phyloP scores from a whole-genome alignment of 345 rosid species.

The Citrus sinensis region DVS_A1.0 CM039163.1:2336001-2336500 shows the following conservation, averaged over 20 bases:
- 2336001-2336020: conserved; percentile 35
- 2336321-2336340: conserved; percentile 18
- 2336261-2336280: not conserved
- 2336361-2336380: conserved; percentile 28
- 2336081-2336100: too few species aligned
- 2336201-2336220: too few species aligned
- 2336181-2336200: too few species aligned
- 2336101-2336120: too few species aligned
- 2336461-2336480: conserved; percentile 39
- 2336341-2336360: conserved; percentile 23
- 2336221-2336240: too few species aligned
- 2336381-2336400: conserved; percentile 21
- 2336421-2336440: conserved; percentile 37
- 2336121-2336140: too few species aligned
- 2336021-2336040: conserved; percentile 13
- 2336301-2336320: not conserved
- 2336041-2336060: not conserved
- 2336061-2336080: not conserved
- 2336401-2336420: conserved; percentile 23
- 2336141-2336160: too few species aligned
- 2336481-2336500: conserved; percentile 32
- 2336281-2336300: not conserved
- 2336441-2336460: conserved; percentile 34
- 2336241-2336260: too few species aligned
- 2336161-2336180: too few species aligned